A percentile compares a stretch with the other conserved stretches of the same genome.
Conservation (phyloP, 2,329 filamentous ascomycete species). For the Phialophora chinensis region DNA sequence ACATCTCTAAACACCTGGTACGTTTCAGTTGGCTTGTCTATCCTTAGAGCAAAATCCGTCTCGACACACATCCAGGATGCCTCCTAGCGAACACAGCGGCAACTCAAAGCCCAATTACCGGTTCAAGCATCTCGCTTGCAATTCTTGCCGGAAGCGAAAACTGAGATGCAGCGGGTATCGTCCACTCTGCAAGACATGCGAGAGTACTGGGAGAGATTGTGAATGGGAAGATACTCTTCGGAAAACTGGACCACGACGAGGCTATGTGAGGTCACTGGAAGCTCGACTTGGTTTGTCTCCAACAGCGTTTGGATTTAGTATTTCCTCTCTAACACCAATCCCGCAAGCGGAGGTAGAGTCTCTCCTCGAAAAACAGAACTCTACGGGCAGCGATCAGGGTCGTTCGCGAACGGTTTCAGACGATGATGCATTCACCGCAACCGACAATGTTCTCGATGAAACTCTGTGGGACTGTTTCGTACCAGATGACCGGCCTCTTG, state of each 20-base stretch:
- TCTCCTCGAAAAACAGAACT: constrained; percentile 1
- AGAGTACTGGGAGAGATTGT: constrained; percentile 7
- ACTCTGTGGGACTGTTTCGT: background rate
- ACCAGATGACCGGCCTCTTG: background rate
- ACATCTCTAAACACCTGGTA: background rate
- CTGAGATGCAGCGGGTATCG: constrained; percentile 10
- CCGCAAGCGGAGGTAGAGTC: constrained; percentile 17
- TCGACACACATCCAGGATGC: no score
- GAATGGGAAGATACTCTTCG: constrained; percentile 20
- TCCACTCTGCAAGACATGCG: constrained; percentile 14
- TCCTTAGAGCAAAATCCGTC: background rate
- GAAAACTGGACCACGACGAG: constrained; percentile 15
- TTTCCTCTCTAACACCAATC: background rate
- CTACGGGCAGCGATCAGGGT: background rate
- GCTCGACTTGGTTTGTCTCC: constrained; percentile 11
- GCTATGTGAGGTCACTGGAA: constrained; percentile 21
- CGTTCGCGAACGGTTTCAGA: background rate
- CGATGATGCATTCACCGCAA: background rate
- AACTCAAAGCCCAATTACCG: constrained; percentile 2
- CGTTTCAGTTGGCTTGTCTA: background rate
- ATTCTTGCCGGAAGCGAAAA: constrained; percentile 13
- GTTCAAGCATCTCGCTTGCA: constrained; percentile 18
- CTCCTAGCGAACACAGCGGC: background rate
- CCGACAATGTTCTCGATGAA: background rate
- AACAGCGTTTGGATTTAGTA: background rate